Conservation (phyloP, 1,139 yeast genomes). For the Yamadazyma conglobata region DNA sequence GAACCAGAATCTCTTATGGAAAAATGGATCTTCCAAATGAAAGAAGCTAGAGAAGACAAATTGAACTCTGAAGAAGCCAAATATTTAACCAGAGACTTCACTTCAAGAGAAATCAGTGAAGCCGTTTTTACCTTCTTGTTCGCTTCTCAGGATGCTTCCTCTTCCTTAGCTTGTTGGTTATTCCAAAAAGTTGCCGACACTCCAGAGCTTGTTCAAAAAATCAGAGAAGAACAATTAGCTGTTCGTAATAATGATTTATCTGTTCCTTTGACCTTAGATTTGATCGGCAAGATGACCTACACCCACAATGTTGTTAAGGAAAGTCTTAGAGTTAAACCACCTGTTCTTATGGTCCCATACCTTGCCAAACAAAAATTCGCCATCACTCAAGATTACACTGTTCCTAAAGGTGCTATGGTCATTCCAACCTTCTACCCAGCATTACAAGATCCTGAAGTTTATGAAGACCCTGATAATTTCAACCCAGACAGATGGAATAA, state of each 20-base stretch:
- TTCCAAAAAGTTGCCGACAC: conserved; percentile 95
- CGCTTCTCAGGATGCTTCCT: conserved; percentile 97
- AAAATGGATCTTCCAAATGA: conserved; percentile 88
- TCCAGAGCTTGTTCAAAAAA: conserved; percentile 80
- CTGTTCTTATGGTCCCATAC: conserved; percentile 97
- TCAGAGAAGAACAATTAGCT: conserved; percentile 85
- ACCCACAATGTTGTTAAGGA: conserved; percentile 90
- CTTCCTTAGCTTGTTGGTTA: conserved; percentile 97
- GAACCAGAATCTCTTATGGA: conserved; percentile 88
- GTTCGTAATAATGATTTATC: conserved; percentile 77
- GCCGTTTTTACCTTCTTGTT: conserved; percentile 93
- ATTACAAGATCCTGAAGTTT: conserved; percentile 94
- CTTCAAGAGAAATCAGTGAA: conserved; percentile 90
- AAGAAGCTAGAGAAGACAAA: conserved; percentile 60
- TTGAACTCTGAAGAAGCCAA: conserved; percentile 48
- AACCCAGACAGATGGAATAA: conserved; percentile 91
- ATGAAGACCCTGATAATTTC: conserved; percentile 88
- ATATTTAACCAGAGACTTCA: conserved; percentile 72
- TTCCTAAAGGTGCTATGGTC: conserved; percentile 96
- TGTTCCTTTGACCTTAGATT: conserved; percentile 58
- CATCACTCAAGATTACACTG: conserved; percentile 75
- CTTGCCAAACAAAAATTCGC: conserved; percentile 85
- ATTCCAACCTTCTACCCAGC: conserved; percentile 95
- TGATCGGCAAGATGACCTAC: conserved; percentile 82
- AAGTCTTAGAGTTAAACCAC: conserved; percentile 91